phyloP scores from a whole-genome alignment of 805 yeast genomes.

The Lipomyces yamanashiensis region DNA sequence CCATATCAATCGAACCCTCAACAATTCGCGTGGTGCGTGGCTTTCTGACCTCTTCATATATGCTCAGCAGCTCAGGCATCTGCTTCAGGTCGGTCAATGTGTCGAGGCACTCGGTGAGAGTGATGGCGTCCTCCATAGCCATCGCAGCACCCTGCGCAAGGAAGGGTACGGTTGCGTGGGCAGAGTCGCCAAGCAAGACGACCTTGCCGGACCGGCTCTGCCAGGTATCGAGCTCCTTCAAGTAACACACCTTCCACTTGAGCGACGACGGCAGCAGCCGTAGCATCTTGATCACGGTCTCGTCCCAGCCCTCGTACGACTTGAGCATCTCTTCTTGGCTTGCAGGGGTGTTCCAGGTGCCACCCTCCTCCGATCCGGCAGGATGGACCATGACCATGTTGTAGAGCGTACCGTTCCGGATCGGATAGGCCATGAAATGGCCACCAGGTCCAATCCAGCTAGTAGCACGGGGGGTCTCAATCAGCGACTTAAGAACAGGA shows the following conservation, averaged over 20 bases:
- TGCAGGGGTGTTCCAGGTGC: conserved; percentile 18
- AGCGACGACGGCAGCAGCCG: conserved; percentile 35
- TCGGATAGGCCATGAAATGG: conserved; percentile 25
- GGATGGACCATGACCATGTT: conserved; percentile 29
- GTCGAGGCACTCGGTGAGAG: conserved; percentile 16
- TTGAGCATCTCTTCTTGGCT: conserved; percentile 39
- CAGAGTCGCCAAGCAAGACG: conserved; percentile 47
- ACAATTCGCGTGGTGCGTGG: conserved; percentile 24
- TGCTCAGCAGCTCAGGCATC: conserved; percentile 4
- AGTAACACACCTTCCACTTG: conserved; percentile 43
- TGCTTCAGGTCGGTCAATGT: conserved; percentile 2
- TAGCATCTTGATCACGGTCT: conserved; percentile 37
- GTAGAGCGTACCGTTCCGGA: conserved; percentile 18
- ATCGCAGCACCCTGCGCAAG: conserved; percentile 33
- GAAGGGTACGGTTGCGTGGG: conserved; percentile 48
- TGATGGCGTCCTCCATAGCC: conserved; percentile 26
- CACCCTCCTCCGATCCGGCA: conserved; percentile 15
- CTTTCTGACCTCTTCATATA: conserved; percentile 23
- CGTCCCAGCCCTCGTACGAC: conserved; percentile 43
- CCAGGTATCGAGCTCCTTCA: conserved; percentile 42
- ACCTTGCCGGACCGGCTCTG: conserved; percentile 42
- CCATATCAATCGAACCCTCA: conserved; percentile 13
- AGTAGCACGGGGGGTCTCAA: conserved; percentile 17
- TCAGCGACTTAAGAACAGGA: conserved; percentile 15
- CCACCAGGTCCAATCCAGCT: conserved; percentile 34